Base-by-base conservation (phyloP, 129 eudicot species). In the Gnaphalium uliginosum region DNA sequence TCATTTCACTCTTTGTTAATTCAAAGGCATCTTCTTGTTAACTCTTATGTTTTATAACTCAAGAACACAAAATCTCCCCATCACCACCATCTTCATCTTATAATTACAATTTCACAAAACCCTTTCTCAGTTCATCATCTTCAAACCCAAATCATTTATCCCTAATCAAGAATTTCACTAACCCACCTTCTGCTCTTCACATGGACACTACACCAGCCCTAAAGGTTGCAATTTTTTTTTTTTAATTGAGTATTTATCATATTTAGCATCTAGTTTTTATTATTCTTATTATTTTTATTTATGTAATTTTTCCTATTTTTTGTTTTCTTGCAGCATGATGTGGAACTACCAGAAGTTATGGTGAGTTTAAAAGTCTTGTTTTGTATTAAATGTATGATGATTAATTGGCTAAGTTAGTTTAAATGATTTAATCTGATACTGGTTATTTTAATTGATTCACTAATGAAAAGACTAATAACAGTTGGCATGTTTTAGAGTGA, bases 131-230 rank as follows among this genome's bases (percentile, higher is more conserved):
- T 29, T 15, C 43, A 64, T 30, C 69, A 0, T 64, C 39, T 64
- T 8, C 30, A 6, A 64, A 9, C 46, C 69, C 39, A 13, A 64
- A 30, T 64, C 69, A 46, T 26, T 5, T 26, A 4, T 4, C 41
- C 23, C 21, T 64, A 15, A 17, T 64, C 25, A 30, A 30, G 69
- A 64, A 64, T 64, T 11, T 64, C 30, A 64, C 69, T 15, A 64
- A 2, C 37, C 21, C 69, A 15, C 69, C 46, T 64, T 64, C 43
- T 64, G 69, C 69, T 17, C 39, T 64, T 64, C 69, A 64, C 19
- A 64, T 64, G 69, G 69, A 64, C 17, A n/a, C 35, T 64, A 29
- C 30, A 64, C 41, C 39, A 29, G 69, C 69, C 22, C 19, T n/a
- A 64, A 18, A 64, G 69, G 69, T 64, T 64, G 9, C 19, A 17